Evolutionary conservation across 257 asterid genomes (phyloP), one percentile per base, ranked within the genome.

Genomic region (Ballota nigra): DNA sequence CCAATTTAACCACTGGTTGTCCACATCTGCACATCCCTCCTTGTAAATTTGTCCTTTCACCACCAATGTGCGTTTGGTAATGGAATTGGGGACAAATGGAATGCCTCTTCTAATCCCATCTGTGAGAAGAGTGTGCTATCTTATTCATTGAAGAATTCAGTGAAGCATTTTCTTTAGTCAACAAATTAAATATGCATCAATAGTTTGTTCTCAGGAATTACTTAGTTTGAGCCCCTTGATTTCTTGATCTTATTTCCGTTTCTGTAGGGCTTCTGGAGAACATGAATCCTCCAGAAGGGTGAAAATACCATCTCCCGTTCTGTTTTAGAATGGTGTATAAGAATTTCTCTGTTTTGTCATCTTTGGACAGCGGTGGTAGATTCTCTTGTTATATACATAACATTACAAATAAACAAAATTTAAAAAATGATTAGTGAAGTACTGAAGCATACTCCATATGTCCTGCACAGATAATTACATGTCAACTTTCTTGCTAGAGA

Each of bases 251-350:
- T 20, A 18, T 53, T 53, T 8, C 31, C 49, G 13, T 71, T 83
- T 66, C 8, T 61, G 70, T 83, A 89, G 97, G 81, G 98, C 96
- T 62, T 94, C 98, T 10, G 98, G 98, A 68, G 98, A 94, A 85
- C 97, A 94, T 60, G 98, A 94, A 76, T 94, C 98, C 57, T 91
- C 97, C 26, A 83, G 97, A 78, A 88, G 97, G 78, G 97, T 94
- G 75, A 94, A 94, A 76, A 89, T 96, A 76, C 97, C 91, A 71
- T 96, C 87, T 76, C 85, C 91, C 59, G 97, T 93, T 80, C 51
- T 43, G 6, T 43, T 45, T 13, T 45, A 13, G 19, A 45, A 45
- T 13, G 19, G 4, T 45, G 8, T 15, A 19, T n/a, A 20, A 15
- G 51, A 38, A 12, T 43, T 3, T 43, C 8, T 15, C 20, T 13